A percentile compares a stretch with the other conserved stretches of the same genome.
phyloP scores from a whole-genome alignment of 2,329 filamentous ascomycete species.

The Xylaria sp. region DNA sequence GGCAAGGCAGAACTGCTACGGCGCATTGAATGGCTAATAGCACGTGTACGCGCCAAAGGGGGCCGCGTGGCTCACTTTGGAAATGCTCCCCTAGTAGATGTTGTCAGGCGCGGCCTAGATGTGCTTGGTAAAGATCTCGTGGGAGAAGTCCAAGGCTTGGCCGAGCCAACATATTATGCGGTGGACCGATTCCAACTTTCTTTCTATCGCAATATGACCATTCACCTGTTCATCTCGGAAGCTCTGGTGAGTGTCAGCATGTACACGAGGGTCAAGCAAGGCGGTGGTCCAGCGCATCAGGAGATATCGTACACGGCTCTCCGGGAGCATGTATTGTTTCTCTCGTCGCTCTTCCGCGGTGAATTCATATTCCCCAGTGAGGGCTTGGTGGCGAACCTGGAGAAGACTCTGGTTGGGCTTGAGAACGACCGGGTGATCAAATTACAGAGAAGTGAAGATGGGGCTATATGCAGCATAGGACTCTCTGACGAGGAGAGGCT shows the following conservation, averaged over 20 bases:
- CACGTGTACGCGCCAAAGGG: conserved; percentile 83
- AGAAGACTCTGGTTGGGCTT: conserved; percentile 79
- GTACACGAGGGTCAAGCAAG: conserved; percentile 90
- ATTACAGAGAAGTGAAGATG: conserved; percentile 66
- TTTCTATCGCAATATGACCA: conserved; percentile 99
- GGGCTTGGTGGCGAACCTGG: conserved; percentile 81
- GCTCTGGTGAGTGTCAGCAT: conserved; percentile 89
- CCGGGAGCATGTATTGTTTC: conserved; percentile 82
- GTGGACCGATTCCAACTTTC: conserved; percentile 97
- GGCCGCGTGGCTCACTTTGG: conserved; percentile 95
- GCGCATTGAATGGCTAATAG: conserved; percentile 89
- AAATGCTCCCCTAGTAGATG: conserved; percentile 77
- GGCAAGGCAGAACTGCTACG: conserved; percentile 86
- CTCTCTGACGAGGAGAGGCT: conserved; percentile 79
- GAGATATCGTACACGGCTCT: conserved; percentile 80
- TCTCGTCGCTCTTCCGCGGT: conserved; percentile 91
- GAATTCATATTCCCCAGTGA: conserved; percentile 97
- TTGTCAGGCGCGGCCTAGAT: conserved; percentile 89
- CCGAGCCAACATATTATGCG: conserved; percentile 92
- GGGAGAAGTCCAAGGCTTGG: conserved; percentile 78
- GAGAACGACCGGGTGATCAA: conserved; percentile 82
- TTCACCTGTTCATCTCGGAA: conserved; percentile 95
- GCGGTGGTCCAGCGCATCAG: conserved; percentile 84
- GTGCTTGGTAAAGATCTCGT: conserved; percentile 92
- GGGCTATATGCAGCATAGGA: conserved; percentile 73